phyloP scores from a whole-genome alignment of 2,329 filamentous ascomycete species.

The Ramichloridium luteum region DNA sequence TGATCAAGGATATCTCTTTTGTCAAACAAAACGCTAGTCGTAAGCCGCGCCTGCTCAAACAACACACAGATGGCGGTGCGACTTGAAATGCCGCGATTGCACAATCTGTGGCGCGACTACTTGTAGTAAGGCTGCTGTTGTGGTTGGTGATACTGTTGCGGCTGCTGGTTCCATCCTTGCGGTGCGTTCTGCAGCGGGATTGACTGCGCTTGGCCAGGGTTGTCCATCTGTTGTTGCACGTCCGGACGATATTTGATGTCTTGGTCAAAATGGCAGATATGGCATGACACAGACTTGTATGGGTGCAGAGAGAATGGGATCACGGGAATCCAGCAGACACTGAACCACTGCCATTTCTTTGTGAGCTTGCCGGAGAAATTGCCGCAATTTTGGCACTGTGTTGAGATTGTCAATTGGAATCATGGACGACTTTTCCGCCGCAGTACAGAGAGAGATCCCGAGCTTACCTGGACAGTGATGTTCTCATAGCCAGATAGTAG shows the following conservation, averaged over 20 bases:
- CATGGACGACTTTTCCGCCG: too few relatives aligned
- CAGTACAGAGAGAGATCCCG: too few relatives aligned
- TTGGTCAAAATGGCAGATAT: slow-evolving; percentile 66
- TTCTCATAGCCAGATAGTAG: slow-evolving; percentile 36
- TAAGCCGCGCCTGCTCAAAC: too few relatives aligned
- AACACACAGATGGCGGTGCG: too few relatives aligned
- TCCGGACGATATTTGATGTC: slow-evolving; percentile 34
- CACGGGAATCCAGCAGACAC: slow-evolving; percentile 44
- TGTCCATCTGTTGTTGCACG: slow-evolving; percentile 25
- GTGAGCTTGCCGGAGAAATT: slow-evolving; percentile 34
- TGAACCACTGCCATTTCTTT: slow-evolving; percentile 39
- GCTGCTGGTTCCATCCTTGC: slow-evolving; percentile 17
- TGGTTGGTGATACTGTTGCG: slow-evolving; percentile 12
- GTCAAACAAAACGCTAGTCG: too few relatives aligned
- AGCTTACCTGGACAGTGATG: slow-evolving; percentile 36
- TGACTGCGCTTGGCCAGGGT: slow-evolving; percentile 7
- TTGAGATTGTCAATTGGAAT: too few relatives aligned
- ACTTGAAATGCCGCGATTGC: too few relatives aligned
- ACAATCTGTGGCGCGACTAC: not conserved
- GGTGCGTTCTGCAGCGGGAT: slow-evolving; percentile 25
- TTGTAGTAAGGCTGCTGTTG: slow-evolving; percentile 11
- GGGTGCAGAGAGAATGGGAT: slow-evolving; percentile 53
- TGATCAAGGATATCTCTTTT: slow-evolving; percentile 2
- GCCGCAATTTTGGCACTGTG: slow-evolving; percentile 43
- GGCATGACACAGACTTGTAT: slow-evolving; percentile 52